These are phyloP conservation scores for Cyberlindnera maritima DNA, from an alignment of 805 yeast genomes.

Conservation along the genomic window DNA sequence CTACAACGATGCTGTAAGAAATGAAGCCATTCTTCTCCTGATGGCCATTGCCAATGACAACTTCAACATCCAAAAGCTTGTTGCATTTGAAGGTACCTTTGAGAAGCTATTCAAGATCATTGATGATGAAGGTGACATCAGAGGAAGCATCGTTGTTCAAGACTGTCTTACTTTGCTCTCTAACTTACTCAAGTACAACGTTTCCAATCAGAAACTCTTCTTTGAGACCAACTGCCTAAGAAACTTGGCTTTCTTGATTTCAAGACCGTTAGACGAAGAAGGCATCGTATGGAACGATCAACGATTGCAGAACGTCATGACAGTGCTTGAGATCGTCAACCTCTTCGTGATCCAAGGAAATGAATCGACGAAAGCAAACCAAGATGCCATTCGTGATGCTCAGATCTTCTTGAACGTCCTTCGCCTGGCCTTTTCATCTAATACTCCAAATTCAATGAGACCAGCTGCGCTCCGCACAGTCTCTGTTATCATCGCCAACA, in stretches of 20 bases:
- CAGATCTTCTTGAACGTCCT: slow-evolving; percentile 66
- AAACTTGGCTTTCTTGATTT: slow-evolving; percentile 57
- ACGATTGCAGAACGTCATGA: slow-evolving; percentile 59
- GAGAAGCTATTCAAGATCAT: slow-evolving; percentile 78
- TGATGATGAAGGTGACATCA: slow-evolving; percentile 81
- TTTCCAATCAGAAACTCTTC: slow-evolving; percentile 86
- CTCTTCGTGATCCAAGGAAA: slow-evolving; percentile 73
- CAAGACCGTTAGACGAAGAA: slow-evolving; percentile 50
- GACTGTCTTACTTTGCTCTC: slow-evolving; percentile 79
- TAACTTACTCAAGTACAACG: slow-evolving; percentile 74
- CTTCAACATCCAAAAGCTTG: slow-evolving; percentile 83
- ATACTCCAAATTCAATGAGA: slow-evolving; percentile 64
- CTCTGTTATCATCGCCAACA: slow-evolving; percentile 71
- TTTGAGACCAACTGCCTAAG: slow-evolving; percentile 80
- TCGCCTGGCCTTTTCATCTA: slow-evolving; percentile 64
- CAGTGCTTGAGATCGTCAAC: slow-evolving; percentile 69
- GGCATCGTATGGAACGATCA: slow-evolving; percentile 76
- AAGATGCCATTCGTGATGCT: slow-evolving; percentile 53
- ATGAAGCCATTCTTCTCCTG: slow-evolving; percentile 80
- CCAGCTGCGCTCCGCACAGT: slow-evolving; percentile 68
- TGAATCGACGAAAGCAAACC: slow-evolving; percentile 60
- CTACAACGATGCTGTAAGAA: slow-evolving; percentile 79
- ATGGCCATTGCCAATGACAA: slow-evolving; percentile 81
- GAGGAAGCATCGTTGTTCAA: slow-evolving; percentile 87
- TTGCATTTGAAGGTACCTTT: slow-evolving; percentile 92